phyloP scores from a whole-genome alignment of 257 asterid genomes.

The Mentha longifolia region DNA sequence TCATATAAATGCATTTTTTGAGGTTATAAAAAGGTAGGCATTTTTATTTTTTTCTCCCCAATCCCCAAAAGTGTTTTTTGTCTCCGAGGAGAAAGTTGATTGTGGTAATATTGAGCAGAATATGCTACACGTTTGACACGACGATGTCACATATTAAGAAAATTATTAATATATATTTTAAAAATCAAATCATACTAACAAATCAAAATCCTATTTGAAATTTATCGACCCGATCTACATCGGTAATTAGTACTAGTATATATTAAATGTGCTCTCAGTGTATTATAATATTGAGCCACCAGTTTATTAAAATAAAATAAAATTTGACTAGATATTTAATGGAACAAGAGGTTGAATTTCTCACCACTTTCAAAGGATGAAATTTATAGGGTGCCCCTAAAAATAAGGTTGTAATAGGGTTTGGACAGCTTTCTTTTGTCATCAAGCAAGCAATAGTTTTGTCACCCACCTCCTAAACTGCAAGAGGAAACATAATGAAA shows the following conservation, averaged over 20 bases:
- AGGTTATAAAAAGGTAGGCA: background rate
- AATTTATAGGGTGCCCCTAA: background rate
- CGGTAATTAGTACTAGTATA: too few species aligned
- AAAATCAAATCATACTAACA: too few species aligned
- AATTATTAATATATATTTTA: too few species aligned
- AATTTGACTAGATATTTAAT: constrained; percentile 25
- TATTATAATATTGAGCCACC: background rate
- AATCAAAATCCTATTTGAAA: too few species aligned
- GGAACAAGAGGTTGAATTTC: background rate
- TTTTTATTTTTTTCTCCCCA: background rate
- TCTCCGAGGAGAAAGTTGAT: constrained; percentile 13
- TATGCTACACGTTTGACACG: too few species aligned
- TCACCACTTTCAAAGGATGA: constrained; percentile 9
- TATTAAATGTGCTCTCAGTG: too few species aligned
- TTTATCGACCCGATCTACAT: too few species aligned
- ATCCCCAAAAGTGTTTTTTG: constrained; percentile 32
- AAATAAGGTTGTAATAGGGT: background rate
- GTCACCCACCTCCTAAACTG: background rate
- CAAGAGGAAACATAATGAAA: background rate
- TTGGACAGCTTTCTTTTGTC: constrained; percentile 5
- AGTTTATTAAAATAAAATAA: background rate
- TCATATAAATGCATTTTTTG: background rate
- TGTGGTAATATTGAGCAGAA: background rate
- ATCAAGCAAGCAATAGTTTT: constrained; percentile 4
- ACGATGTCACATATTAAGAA: too few species aligned